Percentiles rank a stretch among this genome's conserved stretches.
Conservation (phyloP, 2,329 filamentous ascomycete genomes). For the Gnomoniopsis smithogilvyi region DNA sequence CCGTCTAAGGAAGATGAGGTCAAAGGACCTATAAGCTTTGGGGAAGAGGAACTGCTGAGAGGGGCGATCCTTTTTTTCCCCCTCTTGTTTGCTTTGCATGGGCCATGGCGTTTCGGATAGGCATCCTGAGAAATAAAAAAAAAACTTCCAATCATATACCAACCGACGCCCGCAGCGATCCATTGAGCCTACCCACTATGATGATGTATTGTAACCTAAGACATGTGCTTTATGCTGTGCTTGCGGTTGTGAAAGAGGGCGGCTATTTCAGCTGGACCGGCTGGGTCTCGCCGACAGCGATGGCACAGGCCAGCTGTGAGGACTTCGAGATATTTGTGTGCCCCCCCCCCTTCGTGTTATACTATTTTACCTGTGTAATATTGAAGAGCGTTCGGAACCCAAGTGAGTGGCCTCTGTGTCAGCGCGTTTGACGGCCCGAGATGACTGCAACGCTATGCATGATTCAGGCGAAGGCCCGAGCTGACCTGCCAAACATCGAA, state of each 20-base stretch:
- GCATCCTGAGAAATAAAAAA: conserved; percentile 4
- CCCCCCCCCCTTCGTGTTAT: not conserved
- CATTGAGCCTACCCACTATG: not conserved
- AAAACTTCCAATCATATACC: not conserved
- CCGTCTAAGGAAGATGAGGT: conserved; percentile 80
- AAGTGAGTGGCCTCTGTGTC: not conserved
- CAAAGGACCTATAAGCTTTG: conserved; percentile 51
- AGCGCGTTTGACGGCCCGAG: not conserved
- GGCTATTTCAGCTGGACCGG: not conserved
- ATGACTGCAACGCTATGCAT: not conserved
- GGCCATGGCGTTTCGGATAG: conserved; percentile 18
- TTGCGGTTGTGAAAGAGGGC: not conserved
- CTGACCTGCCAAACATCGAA: not conserved
- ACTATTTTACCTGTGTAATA: too few relatives aligned
- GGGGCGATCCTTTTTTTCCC: conserved; percentile 3
- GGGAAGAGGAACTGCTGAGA: not conserved
- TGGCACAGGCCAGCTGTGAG: not conserved
- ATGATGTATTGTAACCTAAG: not conserved
- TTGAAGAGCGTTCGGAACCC: not conserved
- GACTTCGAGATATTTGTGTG: not conserved
- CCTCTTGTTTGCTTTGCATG: conserved; percentile 15
- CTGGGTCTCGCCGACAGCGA: not conserved
- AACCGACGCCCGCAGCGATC: not conserved
- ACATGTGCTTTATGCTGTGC: conserved; percentile 4
- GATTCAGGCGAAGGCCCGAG: not conserved